Evolutionary conservation across 176 grass and related monocot species (phyloP).

Genomic region (barley (Hordeum vulgare)): MorexV3_pseudomolecules_assembly NC_058522.1:520074349-520074848

Average conservation of each 20-base stretch:
- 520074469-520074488: background rate
- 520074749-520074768: slow-evolving; percentile 45
- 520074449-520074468: background rate
- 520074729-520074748: slow-evolving; percentile 80
- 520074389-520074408: background rate
- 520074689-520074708: slow-evolving; percentile 67
- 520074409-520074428: background rate
- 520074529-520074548: background rate
- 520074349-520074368: background rate
- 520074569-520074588: background rate
- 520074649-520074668: slow-evolving; percentile 83
- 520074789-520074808: slow-evolving; percentile 2
- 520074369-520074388: slow-evolving; percentile 1
- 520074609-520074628: slow-evolving; percentile 44
- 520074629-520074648: slow-evolving; percentile 84
- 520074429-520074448: background rate
- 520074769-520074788: background rate
- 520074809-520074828: background rate
- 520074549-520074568: background rate
- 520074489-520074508: background rate
- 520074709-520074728: slow-evolving; percentile 93
- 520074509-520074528: background rate
- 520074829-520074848: background rate
- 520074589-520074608: background rate
- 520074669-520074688: slow-evolving; percentile 78